Percentiles rank a stretch among this genome's conserved stretches.
Evolutionary conservation across 495 filamentous ascomycete species (phyloP).

Genomic region (Trichoderma asperelloides): DNA sequence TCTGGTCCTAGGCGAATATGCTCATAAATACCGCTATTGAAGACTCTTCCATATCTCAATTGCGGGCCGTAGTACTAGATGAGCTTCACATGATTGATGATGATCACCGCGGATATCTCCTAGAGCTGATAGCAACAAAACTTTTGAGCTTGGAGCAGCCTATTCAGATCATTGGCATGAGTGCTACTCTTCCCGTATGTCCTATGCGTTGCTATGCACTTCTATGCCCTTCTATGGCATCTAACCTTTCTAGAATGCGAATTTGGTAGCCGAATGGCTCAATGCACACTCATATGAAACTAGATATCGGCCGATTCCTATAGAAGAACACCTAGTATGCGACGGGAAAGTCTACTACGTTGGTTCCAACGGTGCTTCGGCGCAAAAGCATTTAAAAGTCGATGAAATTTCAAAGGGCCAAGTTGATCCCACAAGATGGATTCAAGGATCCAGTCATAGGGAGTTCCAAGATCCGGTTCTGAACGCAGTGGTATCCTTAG

Average conservation of each 20-base stretch:
- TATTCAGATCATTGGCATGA: constrained; percentile 77
- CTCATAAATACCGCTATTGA: constrained; percentile 69
- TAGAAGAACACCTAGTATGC: constrained; percentile 69
- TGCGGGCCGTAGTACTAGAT: constrained; percentile 66
- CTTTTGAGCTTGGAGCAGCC: constrained; percentile 57
- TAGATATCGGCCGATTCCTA: constrained; percentile 62
- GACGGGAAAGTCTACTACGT: constrained; percentile 62
- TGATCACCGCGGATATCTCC: constrained; percentile 66
- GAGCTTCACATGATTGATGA: constrained; percentile 80
- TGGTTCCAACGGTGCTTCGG: constrained; percentile 49
- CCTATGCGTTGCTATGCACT: neutral
- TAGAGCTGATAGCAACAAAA: constrained; percentile 77
- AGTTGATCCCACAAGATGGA: constrained; percentile 34
- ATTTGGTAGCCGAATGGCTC: constrained; percentile 62
- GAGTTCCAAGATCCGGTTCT: constrained; percentile 55
- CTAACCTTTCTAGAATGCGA: constrained; percentile 48
- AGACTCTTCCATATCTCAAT: constrained; percentile 54
- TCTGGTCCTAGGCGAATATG: constrained; percentile 55
- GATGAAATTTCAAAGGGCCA: constrained; percentile 25
- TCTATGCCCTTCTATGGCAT: neutral
- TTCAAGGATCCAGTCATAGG: constrained; percentile 46
- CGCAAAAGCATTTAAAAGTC: constrained; percentile 38
- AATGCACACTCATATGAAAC: constrained; percentile 64
- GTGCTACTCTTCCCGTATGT: constrained; percentile 63
- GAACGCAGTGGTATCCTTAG: constrained; percentile 62